Conservation (phyloP, 2,329 filamentous ascomycete species). For the Pseudogymnoascus sp. region DNA sequence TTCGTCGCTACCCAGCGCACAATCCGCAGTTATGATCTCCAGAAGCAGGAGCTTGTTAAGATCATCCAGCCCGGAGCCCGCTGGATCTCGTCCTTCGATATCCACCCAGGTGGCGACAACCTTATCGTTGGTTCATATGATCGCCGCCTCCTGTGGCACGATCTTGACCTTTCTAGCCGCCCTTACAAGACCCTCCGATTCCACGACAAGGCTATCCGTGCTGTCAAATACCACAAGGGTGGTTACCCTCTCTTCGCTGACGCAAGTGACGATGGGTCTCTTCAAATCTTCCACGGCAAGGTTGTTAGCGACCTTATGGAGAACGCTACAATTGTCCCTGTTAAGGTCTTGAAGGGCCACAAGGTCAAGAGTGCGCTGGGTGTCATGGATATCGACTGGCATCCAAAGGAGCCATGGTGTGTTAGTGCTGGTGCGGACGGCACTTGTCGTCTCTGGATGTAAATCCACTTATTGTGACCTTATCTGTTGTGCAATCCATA, state of each 20-base stretch:
- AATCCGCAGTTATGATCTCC: conserved; percentile 89
- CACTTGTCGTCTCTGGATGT: conserved; percentile 84
- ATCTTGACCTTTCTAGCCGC: conserved; percentile 80
- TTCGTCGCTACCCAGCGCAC: conserved; percentile 93
- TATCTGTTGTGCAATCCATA: conserved; percentile 9
- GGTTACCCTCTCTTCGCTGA: conserved; percentile 83
- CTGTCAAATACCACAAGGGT: conserved; percentile 78
- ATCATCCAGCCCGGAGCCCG: conserved; percentile 87
- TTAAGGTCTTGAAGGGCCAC: conserved; percentile 91
- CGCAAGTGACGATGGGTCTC: conserved; percentile 85
- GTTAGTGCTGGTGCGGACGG: conserved; percentile 92
- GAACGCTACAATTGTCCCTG: conserved; percentile 90
- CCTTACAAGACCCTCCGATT: conserved; percentile 97
- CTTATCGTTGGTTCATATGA: conserved; percentile 93
- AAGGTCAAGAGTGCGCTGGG: conserved; percentile 79
- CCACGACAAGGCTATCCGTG: conserved; percentile 84
- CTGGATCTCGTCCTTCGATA: conserved; percentile 89
- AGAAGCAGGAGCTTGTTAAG: conserved; percentile 85
- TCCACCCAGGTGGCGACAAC: conserved; percentile 91
- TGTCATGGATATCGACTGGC: conserved; percentile 93
- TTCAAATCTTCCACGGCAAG: conserved; percentile 96
- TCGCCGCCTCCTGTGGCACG: conserved; percentile 89
- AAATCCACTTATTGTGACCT: background rate
- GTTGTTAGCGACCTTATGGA: conserved; percentile 93
- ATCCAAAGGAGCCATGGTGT: conserved; percentile 88